Evolutionary conservation across 1,139 yeast genomes (phyloP), one percentile per base, ranked within the genome.

Genomic region (Pichia sorboxylosa): DNA sequence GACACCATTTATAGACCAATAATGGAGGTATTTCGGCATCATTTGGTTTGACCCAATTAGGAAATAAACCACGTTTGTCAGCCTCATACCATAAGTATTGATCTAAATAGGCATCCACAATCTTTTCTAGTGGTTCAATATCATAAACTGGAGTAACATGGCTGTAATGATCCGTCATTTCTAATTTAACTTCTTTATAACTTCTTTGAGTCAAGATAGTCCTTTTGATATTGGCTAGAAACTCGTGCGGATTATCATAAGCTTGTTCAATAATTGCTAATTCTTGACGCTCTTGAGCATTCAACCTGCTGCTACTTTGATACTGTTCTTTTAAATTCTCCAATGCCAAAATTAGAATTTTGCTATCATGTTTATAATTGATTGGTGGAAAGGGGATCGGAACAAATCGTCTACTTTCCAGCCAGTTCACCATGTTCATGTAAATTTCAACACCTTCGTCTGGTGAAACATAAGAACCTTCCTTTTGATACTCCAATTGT

Each of bases 51-150:
- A 90, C 66, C 98, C 98, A 92, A 49, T 79, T 79, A 4, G 99
- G 99, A 57, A 92, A 92, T 25, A 92, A 59, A 14, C 77, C 74
- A 36, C 96, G 61, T 47, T 81, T 78, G 33, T 84, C 95, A 5
- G 93, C 90, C 54, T 90, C 97, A 54, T 81, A 90, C 96, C 97
- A 90, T 33, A 92, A 61, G 47, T 87, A 92, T 48, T 90, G 98
- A 51, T 90, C 98, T 29, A 92, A 59, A 48, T 90, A 92, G 0
- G 97, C 96, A 59, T 92, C 99, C 0, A 96, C 85, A 36, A 92
- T 84, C 51, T 87, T 90, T 52, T 92, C 99, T 31, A 85, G 59
- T 0, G 97, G 95, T 51, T 87, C 97, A 15, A 90, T 69, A 8
- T 80, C 69, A 50, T 83, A 87, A 1, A 87, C 87, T 0, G 98